Evolutionary conservation across 176 grass and related monocot species (phyloP).

Genomic region (Paspalum notatum): DNA sequence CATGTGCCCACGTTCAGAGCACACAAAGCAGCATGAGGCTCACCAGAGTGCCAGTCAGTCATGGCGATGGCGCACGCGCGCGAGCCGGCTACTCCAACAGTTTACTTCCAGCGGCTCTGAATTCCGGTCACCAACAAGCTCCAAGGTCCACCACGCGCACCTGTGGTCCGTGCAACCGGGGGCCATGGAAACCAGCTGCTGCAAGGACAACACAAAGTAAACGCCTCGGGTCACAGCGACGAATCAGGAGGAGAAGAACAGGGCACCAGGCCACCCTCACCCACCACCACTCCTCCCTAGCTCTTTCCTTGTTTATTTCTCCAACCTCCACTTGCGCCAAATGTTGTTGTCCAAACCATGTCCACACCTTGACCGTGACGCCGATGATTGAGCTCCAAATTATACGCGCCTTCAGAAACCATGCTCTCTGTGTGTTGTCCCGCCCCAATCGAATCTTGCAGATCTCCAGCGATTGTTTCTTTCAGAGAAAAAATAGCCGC

Average conservation of each 20-base stretch:
- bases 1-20: no score
- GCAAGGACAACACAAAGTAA: not conserved
- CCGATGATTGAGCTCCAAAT: slow-evolving; percentile 10
- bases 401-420: not conserved
- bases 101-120: no score
- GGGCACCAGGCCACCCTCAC: not conserved
- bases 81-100: no score
- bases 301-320: not conserved
- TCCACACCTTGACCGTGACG: slow-evolving; percentile 3
- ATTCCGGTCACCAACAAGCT: no score
- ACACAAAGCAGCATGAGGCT: no score
- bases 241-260: not conserved
- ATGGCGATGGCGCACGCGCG: no score
- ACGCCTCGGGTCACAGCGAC: not conserved
- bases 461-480: not conserved
- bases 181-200: not conserved
- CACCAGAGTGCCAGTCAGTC: no score
- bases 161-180: not conserved
- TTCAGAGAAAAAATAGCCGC: not conserved
- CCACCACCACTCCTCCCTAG: not conserved
- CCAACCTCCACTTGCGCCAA: not conserved
- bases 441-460: not conserved
- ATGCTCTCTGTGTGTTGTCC: not conserved
- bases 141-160: not conserved
- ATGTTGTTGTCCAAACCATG: not conserved